A percentile compares a stretch with the other conserved stretches of the same genome.
These are phyloP conservation scores for Corynespora cassiicola DNA, from an alignment of 2,329 filamentous ascomycete species.

Conservation along the genomic window DNA sequence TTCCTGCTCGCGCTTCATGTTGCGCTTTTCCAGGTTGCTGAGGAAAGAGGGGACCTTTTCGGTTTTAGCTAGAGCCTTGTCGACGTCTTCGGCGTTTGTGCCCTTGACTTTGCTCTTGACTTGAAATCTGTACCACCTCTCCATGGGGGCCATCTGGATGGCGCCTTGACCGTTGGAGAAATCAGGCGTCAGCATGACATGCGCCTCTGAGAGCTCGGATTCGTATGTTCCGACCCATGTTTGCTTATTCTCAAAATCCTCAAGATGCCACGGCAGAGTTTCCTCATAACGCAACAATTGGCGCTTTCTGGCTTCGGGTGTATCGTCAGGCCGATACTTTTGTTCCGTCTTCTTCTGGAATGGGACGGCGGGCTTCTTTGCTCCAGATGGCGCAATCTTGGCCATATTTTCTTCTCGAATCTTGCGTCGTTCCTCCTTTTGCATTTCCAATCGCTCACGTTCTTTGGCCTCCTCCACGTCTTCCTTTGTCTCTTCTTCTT, in stretches of 20 bases:
- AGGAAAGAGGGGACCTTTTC: conserved; percentile 84
- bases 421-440: conserved; percentile 79
- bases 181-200: conserved; percentile 80
- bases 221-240: conserved; percentile 94
- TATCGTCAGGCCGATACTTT: conserved; percentile 81
- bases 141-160: conserved; percentile 87
- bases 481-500: conserved; percentile 67
- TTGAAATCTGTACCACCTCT: conserved; percentile 93
- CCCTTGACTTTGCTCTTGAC: conserved; percentile 77
- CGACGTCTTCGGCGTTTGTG: conserved; percentile 85
- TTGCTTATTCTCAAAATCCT: conserved; percentile 95
- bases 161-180: conserved; percentile 58
- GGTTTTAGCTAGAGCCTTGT: conserved; percentile 78
- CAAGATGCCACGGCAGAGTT: conserved; percentile 92
- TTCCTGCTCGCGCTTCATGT: conserved; percentile 59
- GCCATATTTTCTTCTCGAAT: conserved; percentile 87
- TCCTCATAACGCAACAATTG: conserved; percentile 83
- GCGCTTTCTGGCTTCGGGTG: conserved; percentile 72
- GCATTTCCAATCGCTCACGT: conserved; percentile 62
- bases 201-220: conserved; percentile 79
- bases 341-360: conserved; percentile 83
- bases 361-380: conserved; percentile 70
- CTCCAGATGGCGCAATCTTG: conserved; percentile 84
- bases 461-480: conserved; percentile 71
- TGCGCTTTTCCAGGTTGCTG: conserved; percentile 40